Evolutionary conservation across 2,329 filamentous ascomycete species (phyloP).

Genomic region (Macrophomina phaseolina): DNA sequence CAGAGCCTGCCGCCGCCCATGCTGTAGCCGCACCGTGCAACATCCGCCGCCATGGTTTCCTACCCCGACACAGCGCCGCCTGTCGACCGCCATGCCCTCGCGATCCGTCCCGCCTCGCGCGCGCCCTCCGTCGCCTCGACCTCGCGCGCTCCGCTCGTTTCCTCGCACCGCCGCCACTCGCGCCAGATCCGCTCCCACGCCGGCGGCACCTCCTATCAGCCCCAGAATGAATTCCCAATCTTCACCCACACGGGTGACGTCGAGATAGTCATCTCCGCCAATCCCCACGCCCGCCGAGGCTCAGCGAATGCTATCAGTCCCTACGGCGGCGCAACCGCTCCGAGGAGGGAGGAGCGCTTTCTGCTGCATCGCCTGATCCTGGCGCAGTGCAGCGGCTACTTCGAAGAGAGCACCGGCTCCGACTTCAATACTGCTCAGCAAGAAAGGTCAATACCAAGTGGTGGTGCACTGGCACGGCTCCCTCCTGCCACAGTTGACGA

Average conservation of each 20-base stretch:
- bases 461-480: slow-evolving; percentile 47
- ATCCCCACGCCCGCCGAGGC: slow-evolving; percentile 36
- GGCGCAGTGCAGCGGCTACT: slow-evolving; percentile 90
- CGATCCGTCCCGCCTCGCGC: slow-evolving; percentile 56
- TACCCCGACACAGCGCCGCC: slow-evolving; percentile 59
- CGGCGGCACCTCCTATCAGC: slow-evolving; percentile 70
- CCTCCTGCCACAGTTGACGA: slow-evolving; percentile 42
- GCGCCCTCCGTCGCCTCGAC: slow-evolving; percentile 68
- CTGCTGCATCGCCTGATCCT: slow-evolving; percentile 86
- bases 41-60: slow-evolving; percentile 61
- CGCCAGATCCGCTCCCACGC: slow-evolving; percentile 83
- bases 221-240: slow-evolving; percentile 90
- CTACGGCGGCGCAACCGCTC: slow-evolving; percentile 44
- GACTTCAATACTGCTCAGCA: slow-evolving; percentile 68
- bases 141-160: slow-evolving; percentile 56
- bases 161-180: slow-evolving; percentile 59
- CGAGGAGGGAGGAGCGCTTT: slow-evolving; percentile 79
- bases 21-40: slow-evolving; percentile 5
- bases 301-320: slow-evolving; percentile 1
- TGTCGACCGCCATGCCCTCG: slow-evolving; percentile 58
- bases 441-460: slow-evolving; percentile 34
- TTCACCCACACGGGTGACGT: slow-evolving; percentile 92
- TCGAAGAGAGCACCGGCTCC: slow-evolving; percentile 81
- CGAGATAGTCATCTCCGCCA: slow-evolving; percentile 72
- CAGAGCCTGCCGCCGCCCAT: not conserved